Conservation (phyloP, 2,329 filamentous ascomycete species). For the Hirsutella thompsonii region DNA sequence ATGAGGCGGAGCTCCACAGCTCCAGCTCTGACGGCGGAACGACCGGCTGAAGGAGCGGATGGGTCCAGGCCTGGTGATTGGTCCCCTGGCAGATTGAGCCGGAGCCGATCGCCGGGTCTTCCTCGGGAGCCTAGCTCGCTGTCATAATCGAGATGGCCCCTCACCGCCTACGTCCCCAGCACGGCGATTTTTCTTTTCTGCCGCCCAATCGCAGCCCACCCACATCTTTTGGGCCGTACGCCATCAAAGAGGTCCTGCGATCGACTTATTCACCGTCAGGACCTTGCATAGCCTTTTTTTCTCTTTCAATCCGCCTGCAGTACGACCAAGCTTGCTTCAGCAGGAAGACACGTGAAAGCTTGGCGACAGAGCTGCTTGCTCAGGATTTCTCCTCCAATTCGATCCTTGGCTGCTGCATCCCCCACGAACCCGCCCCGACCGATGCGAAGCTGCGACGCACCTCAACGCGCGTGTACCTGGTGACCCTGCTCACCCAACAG, state of each 20-base stretch:
- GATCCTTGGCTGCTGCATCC: not conserved
- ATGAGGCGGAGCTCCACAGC: no score
- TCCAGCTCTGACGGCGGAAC: no score
- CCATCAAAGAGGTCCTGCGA: constrained; percentile 1
- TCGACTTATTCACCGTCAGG: constrained; percentile 1
- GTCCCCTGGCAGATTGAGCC: no score
- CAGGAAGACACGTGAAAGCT: not conserved
- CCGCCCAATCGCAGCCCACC: constrained; percentile 8
- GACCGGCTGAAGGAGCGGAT: no score
- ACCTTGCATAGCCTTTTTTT: not conserved
- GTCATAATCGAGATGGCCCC: not conserved
- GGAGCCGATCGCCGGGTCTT: not conserved
- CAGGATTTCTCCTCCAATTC: no score
- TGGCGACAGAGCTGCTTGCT: not conserved
- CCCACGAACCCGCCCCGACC: not conserved
- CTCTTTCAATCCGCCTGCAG: not conserved
- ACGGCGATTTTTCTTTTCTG: constrained; percentile 13
- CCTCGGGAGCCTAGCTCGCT: not conserved
- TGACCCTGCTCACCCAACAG: not conserved
- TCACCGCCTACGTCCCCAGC: constrained; percentile 12
- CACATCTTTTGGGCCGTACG: constrained; percentile 7
- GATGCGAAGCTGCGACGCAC: not conserved
- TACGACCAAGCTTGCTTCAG: not conserved
- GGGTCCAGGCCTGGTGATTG: not conserved
- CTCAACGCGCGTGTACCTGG: not conserved